Conservation (phyloP, 192 early-diverging fungal genomes). For the Chytriomyces sp. region DNA sequence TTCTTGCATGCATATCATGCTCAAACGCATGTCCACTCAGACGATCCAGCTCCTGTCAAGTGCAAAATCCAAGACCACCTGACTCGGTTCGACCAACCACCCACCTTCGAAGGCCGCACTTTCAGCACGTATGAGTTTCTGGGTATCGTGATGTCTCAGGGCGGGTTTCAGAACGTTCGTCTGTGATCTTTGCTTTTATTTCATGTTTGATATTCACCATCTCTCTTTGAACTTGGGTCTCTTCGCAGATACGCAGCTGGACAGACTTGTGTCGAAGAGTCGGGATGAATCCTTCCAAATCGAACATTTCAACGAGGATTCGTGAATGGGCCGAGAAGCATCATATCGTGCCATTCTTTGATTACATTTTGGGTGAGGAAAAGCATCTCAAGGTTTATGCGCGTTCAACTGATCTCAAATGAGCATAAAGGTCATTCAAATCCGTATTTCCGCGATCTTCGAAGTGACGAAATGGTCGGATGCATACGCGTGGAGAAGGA, state of each 20-base stretch:
- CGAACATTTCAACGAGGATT: slow-evolving; percentile 24
- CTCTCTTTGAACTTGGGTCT: neutral
- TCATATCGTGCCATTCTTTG: slow-evolving; percentile 27
- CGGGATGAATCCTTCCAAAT: slow-evolving; percentile 16
- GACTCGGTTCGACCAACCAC: slow-evolving; percentile 18
- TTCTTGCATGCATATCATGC: slow-evolving; percentile 20
- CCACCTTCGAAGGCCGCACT: slow-evolving; percentile 19
- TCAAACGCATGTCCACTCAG: neutral
- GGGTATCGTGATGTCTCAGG: neutral
- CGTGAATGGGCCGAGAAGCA: slow-evolving; percentile 32
- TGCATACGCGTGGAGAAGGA: slow-evolving; percentile 6
- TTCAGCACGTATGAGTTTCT: slow-evolving; percentile 20
- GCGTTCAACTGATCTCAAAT: neutral
- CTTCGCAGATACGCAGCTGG: neutral
- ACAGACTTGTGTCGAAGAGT: slow-evolving; percentile 16
- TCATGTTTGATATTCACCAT: neutral
- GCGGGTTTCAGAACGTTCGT: slow-evolving; percentile 2
- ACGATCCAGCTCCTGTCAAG: neutral
- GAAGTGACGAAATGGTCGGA: slow-evolving; percentile 4
- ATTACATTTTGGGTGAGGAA: neutral
- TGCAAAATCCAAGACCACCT: slow-evolving; percentile 25
- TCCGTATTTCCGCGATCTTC: slow-evolving; percentile 4
- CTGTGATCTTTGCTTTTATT: neutral
- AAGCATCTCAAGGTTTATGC: neutral
- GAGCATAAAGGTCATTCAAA: neutral